phyloP scores from a whole-genome alignment of 768 basidiomycete species.

The Xanthoconium stramineum region DNA sequence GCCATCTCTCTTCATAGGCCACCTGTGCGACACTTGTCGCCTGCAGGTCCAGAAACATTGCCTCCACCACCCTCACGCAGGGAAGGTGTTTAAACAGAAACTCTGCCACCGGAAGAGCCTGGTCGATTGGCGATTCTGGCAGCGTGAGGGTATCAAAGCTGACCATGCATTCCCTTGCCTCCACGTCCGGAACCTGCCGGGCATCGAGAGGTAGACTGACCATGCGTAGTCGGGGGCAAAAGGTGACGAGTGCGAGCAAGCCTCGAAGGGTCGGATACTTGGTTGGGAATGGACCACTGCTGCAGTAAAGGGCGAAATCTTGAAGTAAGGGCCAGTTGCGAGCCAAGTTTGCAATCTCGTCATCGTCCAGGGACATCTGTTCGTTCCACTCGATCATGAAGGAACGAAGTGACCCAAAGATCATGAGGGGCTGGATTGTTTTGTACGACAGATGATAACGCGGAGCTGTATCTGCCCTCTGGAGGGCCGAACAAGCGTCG shows the following conservation, averaged over 20 bases:
- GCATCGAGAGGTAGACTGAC: not conserved
- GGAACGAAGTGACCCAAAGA: not conserved
- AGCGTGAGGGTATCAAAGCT: not conserved
- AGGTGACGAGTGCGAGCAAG: constrained; percentile 3
- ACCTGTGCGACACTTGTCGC: not conserved
- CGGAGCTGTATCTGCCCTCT: not conserved
- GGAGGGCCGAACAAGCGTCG: not conserved
- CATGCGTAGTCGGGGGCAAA: not conserved
- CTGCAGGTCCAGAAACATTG: not conserved
- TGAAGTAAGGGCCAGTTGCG: constrained; percentile 4
- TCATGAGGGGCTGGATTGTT: constrained; percentile 2
- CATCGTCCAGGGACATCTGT: constrained; percentile 9
- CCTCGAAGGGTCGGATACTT: constrained; percentile 9
- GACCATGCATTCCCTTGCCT: not conserved
- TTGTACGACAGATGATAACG: constrained; percentile 5
- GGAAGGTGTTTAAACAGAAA: constrained; percentile 8
- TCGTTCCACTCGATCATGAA: constrained; percentile 10
- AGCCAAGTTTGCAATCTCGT: constrained; percentile 5
- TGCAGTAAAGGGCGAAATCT: not conserved
- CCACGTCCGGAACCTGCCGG: constrained; percentile 5
- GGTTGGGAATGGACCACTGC: not conserved
- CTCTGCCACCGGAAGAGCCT: not conserved
- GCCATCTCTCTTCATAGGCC: constrained; percentile 2
- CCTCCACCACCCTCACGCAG: not conserved
- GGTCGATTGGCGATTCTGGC: constrained; percentile 5